Evolutionary conservation across 2,329 filamentous ascomycete species (phyloP).

Genomic region (Penicillium sp.): DNA sequence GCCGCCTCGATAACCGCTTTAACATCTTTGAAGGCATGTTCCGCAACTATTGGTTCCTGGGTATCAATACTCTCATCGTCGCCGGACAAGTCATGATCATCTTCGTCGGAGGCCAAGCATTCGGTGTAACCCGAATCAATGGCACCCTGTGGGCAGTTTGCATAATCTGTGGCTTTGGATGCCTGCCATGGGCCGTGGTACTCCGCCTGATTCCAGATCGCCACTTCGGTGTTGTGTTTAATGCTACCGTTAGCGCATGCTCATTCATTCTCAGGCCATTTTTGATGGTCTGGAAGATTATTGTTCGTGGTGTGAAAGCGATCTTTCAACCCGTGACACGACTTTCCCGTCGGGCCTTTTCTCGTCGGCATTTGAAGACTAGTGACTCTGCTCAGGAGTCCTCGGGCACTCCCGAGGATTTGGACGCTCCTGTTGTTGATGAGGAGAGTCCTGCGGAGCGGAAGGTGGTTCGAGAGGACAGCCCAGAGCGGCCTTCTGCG

Average conservation of each 20-base stretch:
- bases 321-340: constrained; percentile 26
- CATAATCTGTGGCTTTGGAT: constrained; percentile 78
- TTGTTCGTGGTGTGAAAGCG: constrained; percentile 28
- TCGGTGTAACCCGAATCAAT: constrained; percentile 70
- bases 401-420: background rate
- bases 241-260: constrained; percentile 55
- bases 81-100: constrained; percentile 88
- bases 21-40: constrained; percentile 91
- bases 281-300: constrained; percentile 26
- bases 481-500: constrained; percentile 20
- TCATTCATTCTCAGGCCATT: constrained; percentile 51
- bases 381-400: constrained; percentile 16
- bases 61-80: constrained; percentile 82
- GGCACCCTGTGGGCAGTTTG: constrained; percentile 85
- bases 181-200: constrained; percentile 77
- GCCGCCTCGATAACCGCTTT: constrained; percentile 88
- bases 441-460: constrained; percentile 5
- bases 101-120: constrained; percentile 78
- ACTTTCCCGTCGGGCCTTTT: constrained; percentile 20
- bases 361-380: constrained; percentile 2
- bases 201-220: constrained; percentile 82
- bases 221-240: constrained; percentile 44
- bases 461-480: constrained; percentile 5
- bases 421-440: background rate
- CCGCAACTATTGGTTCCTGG: constrained; percentile 85